These are phyloP conservation scores for Daldinia grandis DNA, from an alignment of 495 filamentous ascomycete genomes.

Conservation along the genomic window DNA sequence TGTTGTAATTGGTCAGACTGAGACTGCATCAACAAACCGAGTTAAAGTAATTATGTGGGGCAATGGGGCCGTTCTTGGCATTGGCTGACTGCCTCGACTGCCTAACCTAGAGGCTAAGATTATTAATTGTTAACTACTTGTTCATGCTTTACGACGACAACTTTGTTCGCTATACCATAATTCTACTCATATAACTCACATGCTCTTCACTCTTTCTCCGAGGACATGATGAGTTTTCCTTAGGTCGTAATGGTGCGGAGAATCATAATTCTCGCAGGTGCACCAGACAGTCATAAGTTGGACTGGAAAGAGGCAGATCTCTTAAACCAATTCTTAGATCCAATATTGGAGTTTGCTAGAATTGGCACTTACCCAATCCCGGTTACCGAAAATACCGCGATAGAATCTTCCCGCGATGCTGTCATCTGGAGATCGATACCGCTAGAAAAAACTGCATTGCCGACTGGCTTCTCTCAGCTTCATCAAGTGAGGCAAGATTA, in stretches of 20 bases:
- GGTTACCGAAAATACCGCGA: constrained; percentile 19
- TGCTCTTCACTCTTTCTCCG: not conserved
- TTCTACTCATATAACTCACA: constrained; percentile 7
- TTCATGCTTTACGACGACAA: not conserved
- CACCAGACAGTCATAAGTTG: constrained; percentile 63
- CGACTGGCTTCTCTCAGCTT: constrained; percentile 58
- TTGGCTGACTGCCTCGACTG: not conserved
- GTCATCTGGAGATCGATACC: constrained; percentile 60
- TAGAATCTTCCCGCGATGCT: constrained; percentile 39
- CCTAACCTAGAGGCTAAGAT: too few relatives aligned
- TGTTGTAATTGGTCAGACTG: constrained; percentile 20
- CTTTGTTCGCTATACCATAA: not conserved
- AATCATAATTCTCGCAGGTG: constrained; percentile 68
- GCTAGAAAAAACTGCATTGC: constrained; percentile 47
- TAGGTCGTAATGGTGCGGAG: constrained; percentile 55
- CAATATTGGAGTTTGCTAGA: constrained; percentile 59
- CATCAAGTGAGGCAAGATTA: constrained; percentile 48
- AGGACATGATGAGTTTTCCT: constrained; percentile 11
- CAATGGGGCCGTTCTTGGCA: not conserved
- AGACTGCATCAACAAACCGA: constrained; percentile 29
- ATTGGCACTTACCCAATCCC: constrained; percentile 9
- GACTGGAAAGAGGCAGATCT: constrained; percentile 64
- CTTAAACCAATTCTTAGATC: constrained; percentile 53
- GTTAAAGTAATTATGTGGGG: constrained; percentile 19
- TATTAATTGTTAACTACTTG: constrained; percentile 2